Base-by-base conservation (phyloP, 495 filamentous ascomycete species). In the Delitschia confertaspora region DNA sequence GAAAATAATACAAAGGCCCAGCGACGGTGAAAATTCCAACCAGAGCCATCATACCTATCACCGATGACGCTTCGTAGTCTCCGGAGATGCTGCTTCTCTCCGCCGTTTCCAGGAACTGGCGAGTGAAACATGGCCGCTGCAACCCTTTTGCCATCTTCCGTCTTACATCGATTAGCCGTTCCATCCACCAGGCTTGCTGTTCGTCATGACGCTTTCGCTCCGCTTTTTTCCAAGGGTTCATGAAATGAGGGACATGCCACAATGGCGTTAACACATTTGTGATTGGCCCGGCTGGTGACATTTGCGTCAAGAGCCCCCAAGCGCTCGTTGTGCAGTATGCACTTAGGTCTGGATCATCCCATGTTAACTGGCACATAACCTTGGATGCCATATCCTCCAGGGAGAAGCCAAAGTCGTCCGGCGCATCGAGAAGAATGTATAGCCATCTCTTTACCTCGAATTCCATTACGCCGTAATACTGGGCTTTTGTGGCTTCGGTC, bases 221-320 rank as follows among this genome's bases (percentile, higher is more conserved):
- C 22, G 55, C 58, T 8, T 42, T 54, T 44, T 59, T 60, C 60
- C 60, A 62, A 0, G 60, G 60, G 38, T 63, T 63, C n/a, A 63
- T 49, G 16, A 45, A 41, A 14, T 42, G 24, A 10, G 56, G 59
- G 4, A 65, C 42, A 36, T 63, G 56, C 62, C 56, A 63, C 2
- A 65, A 48, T 9, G 60, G 60, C 13, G 62, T 60, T 16, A 63
- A 14, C 16, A 63, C 47, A 38, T 65, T 63, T n/a, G 60, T 61
- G 49, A 65, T 58, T 2, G 62, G 60, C 4, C 62, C 62, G 32
- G 62, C 62, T 1, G 62, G 62, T 0, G 61, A 63, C 61, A 65
- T 65, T 33, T 65, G 60, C 8, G 55, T 63, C 29, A 65, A 48
- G 7, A 65, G 45, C 26, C 58, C 61, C 60, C 60, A 65, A 11